Evolutionary conservation across 805 yeast species (phyloP), one percentile per base, ranked within the genome.

Genomic region (Kodamaea kakaduensis): DNA sequence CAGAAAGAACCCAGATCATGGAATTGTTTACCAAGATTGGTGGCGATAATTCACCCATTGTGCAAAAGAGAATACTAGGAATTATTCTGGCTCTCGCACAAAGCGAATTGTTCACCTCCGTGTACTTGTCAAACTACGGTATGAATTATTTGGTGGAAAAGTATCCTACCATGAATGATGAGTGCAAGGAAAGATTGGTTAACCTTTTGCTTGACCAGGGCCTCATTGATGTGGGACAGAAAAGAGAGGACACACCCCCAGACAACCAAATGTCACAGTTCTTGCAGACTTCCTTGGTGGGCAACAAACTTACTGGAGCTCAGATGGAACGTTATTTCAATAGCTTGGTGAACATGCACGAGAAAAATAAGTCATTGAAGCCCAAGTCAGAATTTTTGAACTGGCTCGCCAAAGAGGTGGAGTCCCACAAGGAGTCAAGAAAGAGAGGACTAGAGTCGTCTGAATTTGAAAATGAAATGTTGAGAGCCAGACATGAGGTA

Each of bases 401-500:
- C 15, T 86, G 95, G 95, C 55, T 86, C 24, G 66, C 75, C 13
- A 51, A 59, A 21, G 75, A 78, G 44, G 42, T 27, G 48, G 72
- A 48, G 25, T 31, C 31, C 12, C 42, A 59, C 15, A 51, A 49
- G 16, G 53, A 49, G 7, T 21, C 46, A 13, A 47, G 41, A 18
- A 43, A 47, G 37, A 56, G 65, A 41, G 56, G 57, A 20, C 46
- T 36, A 2, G 41, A 50, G 2, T 72, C 72, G 37, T 45, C 54
- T 18, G 67, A 62, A 19, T 58, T 77, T 40, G 61, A 54, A 44
- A 48, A 39, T 10, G 49, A 59, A 43, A 43, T 64, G 52, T 36
- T 59, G 20, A 47, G 47, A n/a, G 61, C 64, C 10, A 72, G 94
- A 48, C 90, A 85, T 52, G 52, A 60, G 15, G 75, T 81, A 1